These are phyloP conservation scores for Raffaelea albimanens DNA, from an alignment of 2,329 filamentous ascomycete species.

Conservation along the genomic window DNA sequence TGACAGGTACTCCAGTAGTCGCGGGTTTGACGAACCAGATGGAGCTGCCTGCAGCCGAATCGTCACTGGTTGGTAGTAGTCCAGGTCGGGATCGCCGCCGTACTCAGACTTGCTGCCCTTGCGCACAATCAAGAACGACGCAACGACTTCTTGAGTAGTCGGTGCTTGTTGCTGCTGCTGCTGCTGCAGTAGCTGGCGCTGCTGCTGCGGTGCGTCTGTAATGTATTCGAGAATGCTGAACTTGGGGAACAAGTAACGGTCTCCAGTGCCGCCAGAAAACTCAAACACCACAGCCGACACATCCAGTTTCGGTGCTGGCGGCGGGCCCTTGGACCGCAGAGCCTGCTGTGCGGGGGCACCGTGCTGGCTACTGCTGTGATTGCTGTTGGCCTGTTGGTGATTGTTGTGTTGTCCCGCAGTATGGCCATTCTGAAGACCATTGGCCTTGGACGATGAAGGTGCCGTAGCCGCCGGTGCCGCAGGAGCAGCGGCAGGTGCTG, in stretches of 20 bases:
- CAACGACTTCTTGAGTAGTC: constrained; percentile 52
- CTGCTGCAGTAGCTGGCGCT: too few species aligned
- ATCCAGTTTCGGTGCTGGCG: constrained; percentile 45
- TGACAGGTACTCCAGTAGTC: constrained; percentile 47
- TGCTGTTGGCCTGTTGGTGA: not conserved
- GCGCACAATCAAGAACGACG: constrained; percentile 69
- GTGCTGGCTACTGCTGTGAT: not conserved
- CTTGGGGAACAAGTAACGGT: constrained; percentile 70
- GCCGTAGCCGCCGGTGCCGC: constrained; percentile 11
- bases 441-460: not conserved
- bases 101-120: constrained; percentile 60
- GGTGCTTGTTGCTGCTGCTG: too few species aligned
- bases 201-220: constrained; percentile 35
- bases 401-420: not conserved
- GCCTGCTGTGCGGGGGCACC: constrained; percentile 35
- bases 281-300: constrained; percentile 61
- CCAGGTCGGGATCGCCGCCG: constrained; percentile 50
- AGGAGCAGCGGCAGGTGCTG: not conserved
- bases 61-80: constrained; percentile 70
- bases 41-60: constrained; percentile 37
- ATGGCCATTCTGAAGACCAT: not conserved
- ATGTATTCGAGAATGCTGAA: constrained; percentile 67
- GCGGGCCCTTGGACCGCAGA: constrained; percentile 50
- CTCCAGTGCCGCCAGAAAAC: constrained; percentile 56
- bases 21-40: too few species aligned